Percentiles rank a stretch among this genome's conserved stretches.
Evolutionary conservation across 2,329 filamentous ascomycete species (phyloP).

Genomic region (Sphaerulina vaccinii): DNA sequence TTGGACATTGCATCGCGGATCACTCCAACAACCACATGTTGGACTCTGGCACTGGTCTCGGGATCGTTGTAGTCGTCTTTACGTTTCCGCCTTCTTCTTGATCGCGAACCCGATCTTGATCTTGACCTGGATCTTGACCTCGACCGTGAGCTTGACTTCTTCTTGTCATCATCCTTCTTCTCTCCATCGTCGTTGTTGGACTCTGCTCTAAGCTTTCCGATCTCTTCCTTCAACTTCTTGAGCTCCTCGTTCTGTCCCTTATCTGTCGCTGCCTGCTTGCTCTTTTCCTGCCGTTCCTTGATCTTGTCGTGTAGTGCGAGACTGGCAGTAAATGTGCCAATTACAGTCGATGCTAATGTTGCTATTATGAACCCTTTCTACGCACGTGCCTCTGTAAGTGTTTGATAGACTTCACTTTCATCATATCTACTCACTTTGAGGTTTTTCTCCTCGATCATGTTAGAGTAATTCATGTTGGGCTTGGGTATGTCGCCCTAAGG

Average conservation of each 20-base stretch:
- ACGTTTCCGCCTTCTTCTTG: constrained; percentile 11
- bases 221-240: constrained; percentile 26
- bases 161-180: constrained; percentile 31
- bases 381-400: not conserved
- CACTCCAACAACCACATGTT: constrained; percentile 46
- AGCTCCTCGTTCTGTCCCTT: constrained; percentile 26
- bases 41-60: constrained; percentile 26
- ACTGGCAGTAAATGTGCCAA: constrained; percentile 47
- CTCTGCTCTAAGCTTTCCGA: constrained; percentile 34
- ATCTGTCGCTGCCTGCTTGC: constrained; percentile 30
- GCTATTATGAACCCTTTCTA: constrained; percentile 48
- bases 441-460: constrained; percentile 48
- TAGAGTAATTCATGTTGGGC: constrained; percentile 45
- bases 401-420: not conserved
- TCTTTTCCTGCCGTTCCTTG: constrained; percentile 31
- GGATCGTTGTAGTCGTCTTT: constrained; percentile 11
- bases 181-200: constrained; percentile 22
- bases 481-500: constrained; percentile 14
- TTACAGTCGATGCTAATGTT: constrained; percentile 45
- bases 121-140: constrained; percentile 15
- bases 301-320: constrained; percentile 46
- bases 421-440: constrained; percentile 36
- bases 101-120: constrained; percentile 17
- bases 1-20: constrained; percentile 46
- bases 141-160: constrained; percentile 16